phyloP scores from a whole-genome alignment of 768 basidiomycete species.

The Tylopilus rubrobrunneus region DNA sequence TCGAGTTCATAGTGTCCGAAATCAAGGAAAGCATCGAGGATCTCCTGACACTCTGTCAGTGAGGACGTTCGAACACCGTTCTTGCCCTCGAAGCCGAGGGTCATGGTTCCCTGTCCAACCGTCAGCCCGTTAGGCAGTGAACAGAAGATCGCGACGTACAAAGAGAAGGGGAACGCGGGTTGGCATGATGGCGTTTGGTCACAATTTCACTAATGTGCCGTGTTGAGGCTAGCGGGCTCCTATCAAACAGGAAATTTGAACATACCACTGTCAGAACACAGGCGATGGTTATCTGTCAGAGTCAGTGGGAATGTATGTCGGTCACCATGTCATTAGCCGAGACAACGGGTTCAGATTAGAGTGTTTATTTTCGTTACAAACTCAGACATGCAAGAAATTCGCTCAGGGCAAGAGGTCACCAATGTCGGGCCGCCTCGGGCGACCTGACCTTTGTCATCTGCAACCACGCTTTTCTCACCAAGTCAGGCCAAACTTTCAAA shows the following conservation, averaged over 20 bases:
- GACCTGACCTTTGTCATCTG: too few species aligned
- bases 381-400: neutral
- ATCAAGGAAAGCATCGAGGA: slow-evolving; percentile 41
- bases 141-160: slow-evolving; percentile 6
- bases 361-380: too few species aligned
- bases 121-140: neutral
- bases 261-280: neutral
- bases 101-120: slow-evolving; percentile 43
- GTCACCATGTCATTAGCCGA: too few species aligned
- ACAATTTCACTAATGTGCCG: neutral
- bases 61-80: slow-evolving; percentile 38
- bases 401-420: too few species aligned
- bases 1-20: slow-evolving; percentile 47
- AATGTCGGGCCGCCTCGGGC: too few species aligned
- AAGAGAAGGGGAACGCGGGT: slow-evolving; percentile 29
- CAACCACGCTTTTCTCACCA: too few species aligned
- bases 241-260: neutral
- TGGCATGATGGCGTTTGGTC: slow-evolving; percentile 13
- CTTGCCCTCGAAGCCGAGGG: slow-evolving; percentile 39
- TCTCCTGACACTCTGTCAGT: slow-evolving; percentile 37
- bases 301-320: neutral
- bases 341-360: too few species aligned
- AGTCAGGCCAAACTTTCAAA: too few species aligned
- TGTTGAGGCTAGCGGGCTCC: neutral
- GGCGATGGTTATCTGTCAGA: neutral